phyloP scores from a whole-genome alignment of 305 asterid genomes.

The Fraxinus nigra region DNA sequence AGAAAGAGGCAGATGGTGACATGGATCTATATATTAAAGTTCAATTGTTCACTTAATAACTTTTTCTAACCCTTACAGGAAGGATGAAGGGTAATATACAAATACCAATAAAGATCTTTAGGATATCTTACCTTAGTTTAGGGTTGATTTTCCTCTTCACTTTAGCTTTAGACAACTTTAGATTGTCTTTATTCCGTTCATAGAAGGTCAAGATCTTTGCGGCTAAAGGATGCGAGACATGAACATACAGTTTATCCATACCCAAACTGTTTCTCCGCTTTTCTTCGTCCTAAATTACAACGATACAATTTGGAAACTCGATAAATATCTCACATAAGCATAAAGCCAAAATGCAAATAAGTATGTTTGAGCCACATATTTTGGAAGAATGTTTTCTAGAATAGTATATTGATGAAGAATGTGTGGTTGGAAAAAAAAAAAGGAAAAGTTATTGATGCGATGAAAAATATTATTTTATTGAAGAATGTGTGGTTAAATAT shows the following conservation, averaged over 20 bases:
- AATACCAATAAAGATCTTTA: neutral
- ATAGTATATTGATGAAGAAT: too few species aligned
- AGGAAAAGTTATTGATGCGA: too few species aligned
- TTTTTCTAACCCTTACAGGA: neutral
- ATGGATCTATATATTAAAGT: neutral
- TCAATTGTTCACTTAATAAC: neutral
- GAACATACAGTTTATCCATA: slow-evolving; percentile 45
- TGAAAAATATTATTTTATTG: too few species aligned
- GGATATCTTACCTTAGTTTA: slow-evolving; percentile 34
- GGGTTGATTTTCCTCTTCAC: slow-evolving; percentile 49
- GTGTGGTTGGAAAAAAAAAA: too few species aligned
- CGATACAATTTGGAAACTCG: slow-evolving; percentile 16
- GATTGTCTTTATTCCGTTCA: slow-evolving; percentile 38
- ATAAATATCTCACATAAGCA: slow-evolving; percentile 1
- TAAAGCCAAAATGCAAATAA: neutral
- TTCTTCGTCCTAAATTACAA: slow-evolving; percentile 49
- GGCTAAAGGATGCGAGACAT: slow-evolving; percentile 46
- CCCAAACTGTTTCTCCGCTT: slow-evolving; percentile 46
- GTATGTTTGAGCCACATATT: too few species aligned
- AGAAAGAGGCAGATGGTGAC: neutral
- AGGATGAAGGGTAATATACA: neutral
- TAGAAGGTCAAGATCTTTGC: slow-evolving; percentile 36
- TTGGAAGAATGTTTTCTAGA: too few species aligned
- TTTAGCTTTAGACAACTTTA: slow-evolving; percentile 42
- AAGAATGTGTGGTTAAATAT: too few species aligned